A percentile compares a stretch with the other conserved stretches of the same genome.
Evolutionary conservation across 441 rosid species (phyloP).

Genomic region (Bruguiera hainesii): DNA sequence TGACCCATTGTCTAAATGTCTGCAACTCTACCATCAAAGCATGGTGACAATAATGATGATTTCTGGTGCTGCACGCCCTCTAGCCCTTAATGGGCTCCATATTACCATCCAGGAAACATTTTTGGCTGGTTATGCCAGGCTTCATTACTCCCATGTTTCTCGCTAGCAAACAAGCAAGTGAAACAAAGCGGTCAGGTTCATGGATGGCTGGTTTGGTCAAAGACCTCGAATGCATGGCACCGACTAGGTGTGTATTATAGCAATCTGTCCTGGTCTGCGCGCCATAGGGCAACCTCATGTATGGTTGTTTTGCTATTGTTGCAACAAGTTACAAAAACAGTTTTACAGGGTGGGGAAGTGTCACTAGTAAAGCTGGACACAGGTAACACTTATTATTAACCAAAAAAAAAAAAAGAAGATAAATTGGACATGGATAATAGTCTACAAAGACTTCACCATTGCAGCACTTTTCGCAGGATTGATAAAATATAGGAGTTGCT

Average conservation of each 20-base stretch:
- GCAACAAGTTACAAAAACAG: too few species aligned
- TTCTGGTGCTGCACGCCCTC: constrained; percentile 1
- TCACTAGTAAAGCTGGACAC: too few species aligned
- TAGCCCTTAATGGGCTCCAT: constrained; percentile 19
- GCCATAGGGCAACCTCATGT: neutral
- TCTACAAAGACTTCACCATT: too few species aligned
- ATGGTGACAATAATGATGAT: constrained; percentile 8
- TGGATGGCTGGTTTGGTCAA: neutral
- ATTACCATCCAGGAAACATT: constrained; percentile 15
- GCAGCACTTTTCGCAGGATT: too few species aligned
- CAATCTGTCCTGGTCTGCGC: neutral
- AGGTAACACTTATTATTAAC: too few species aligned
- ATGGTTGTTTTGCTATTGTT: neutral
- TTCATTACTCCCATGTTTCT: constrained; percentile 14
- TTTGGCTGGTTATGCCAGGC: constrained; percentile 28
- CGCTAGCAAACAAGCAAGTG: constrained; percentile 16
- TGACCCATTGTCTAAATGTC: constrained; percentile 42
- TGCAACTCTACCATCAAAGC: constrained; percentile 20
- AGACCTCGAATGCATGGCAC: constrained; percentile 9
- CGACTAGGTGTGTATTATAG: neutral
- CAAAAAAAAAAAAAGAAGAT: too few species aligned
- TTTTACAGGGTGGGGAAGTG: too few species aligned
- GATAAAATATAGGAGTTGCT: too few species aligned
- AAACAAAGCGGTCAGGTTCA: constrained; percentile 15
- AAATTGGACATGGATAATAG: too few species aligned